Conservation (phyloP, 495 filamentous ascomycete species). For the Sordaria brevicollis region DNA sequence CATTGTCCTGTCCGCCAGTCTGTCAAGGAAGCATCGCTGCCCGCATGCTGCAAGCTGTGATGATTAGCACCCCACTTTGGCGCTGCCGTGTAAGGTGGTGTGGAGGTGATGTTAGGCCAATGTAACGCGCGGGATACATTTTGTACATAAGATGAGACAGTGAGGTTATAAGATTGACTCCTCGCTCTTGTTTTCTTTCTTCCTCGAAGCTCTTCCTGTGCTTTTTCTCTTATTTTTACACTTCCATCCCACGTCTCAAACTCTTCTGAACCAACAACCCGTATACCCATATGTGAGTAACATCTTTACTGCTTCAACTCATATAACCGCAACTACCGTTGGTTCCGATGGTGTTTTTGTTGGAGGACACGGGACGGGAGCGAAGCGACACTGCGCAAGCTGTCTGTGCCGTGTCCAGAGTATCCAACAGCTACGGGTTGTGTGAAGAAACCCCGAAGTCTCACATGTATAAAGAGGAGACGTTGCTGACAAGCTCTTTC, state of each 20-base stretch:
- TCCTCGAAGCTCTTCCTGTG: not conserved
- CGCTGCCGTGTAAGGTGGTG: not conserved
- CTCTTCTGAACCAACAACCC: not conserved
- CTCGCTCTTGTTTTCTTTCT: not conserved
- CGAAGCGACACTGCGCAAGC: not conserved
- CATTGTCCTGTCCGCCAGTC: not conserved
- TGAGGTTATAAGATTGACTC: not conserved
- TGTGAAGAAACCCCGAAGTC: not conserved
- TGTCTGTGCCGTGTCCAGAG: not conserved
- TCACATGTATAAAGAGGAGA: not conserved
- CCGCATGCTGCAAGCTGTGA: not conserved
- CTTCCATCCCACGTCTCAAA: not conserved
- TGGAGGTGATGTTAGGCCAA: not conserved
- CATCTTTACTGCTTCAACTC: not conserved
- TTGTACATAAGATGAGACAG: not conserved
- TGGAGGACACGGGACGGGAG: not conserved
- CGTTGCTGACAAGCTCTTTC: not conserved
- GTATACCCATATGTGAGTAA: not conserved
- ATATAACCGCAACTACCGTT: not conserved
- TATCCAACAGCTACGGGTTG: not conserved
- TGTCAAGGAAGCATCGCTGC: not conserved
- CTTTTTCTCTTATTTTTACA: not conserved
- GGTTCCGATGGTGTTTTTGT: not conserved
- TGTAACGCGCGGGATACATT: not conserved
- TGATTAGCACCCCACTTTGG: not conserved